phyloP scores from a whole-genome alignment of 2,329 filamentous ascomycete species.

The Ophiostoma sp. region DNA sequence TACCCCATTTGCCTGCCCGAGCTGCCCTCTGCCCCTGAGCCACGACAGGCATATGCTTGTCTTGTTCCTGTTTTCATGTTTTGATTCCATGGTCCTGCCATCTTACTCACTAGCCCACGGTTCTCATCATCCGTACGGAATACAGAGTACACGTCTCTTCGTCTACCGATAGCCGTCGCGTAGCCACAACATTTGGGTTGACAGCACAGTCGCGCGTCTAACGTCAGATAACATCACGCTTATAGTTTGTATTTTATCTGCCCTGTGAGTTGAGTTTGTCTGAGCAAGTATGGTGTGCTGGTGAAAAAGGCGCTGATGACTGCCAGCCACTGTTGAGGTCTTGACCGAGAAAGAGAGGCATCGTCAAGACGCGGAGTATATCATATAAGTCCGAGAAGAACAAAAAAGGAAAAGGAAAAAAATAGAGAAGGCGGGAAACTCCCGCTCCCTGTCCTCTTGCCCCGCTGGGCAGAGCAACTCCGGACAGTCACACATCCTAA shows the following conservation, averaged over 20 bases:
- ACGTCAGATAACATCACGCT: too few species aligned
- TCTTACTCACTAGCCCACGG: background rate
- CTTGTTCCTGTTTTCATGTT: too few species aligned
- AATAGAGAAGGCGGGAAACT: background rate
- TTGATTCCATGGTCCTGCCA: too few species aligned
- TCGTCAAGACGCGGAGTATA: background rate
- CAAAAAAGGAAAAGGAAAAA: background rate
- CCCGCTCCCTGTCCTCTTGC: slow-evolving; percentile 5
- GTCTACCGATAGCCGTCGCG: too few species aligned
- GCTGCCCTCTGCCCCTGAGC: background rate
- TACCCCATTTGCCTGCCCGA: background rate
- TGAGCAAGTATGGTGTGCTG: too few species aligned
- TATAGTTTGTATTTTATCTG: too few species aligned
- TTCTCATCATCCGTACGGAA: background rate
- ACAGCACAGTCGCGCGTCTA: too few species aligned
- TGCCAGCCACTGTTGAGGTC: background rate
- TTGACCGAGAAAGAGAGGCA: background rate
- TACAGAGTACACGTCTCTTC: too few species aligned
- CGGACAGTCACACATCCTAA: background rate
- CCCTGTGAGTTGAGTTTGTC: too few species aligned
- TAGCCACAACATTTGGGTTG: too few species aligned
- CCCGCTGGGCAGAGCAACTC: background rate
- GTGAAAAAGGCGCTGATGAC: too few species aligned
- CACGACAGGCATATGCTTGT: background rate
- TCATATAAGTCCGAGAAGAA: background rate